A percentile compares a stretch with the other conserved stretches of the same genome.
Conservation (phyloP, 805 yeast species). For the Barnettozyma pratensis region DNA sequence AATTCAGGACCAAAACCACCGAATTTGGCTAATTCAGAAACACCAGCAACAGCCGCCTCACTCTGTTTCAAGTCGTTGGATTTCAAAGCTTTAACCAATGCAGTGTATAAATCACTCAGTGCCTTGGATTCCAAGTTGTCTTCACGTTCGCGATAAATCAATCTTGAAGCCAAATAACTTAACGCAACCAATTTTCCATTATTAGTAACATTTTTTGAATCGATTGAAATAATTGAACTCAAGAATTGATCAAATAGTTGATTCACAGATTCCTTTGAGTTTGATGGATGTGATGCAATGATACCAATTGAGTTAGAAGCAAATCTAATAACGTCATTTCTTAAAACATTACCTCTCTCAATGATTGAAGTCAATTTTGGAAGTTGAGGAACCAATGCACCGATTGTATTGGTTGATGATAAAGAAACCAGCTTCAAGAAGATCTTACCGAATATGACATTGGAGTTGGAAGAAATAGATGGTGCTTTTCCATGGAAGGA, state of each 20-base stretch:
- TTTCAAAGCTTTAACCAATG: conserved; percentile 4
- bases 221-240: conserved; percentile 5
- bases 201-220: conserved; percentile 7
- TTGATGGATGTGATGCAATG: conserved; percentile 38
- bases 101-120: not conserved
- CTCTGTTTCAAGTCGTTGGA: conserved; percentile 9
- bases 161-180: conserved; percentile 44
- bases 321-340: conserved; percentile 26
- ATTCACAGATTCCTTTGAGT: conserved; percentile 11
- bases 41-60: conserved; percentile 21
- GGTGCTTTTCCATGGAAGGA: conserved; percentile 11
- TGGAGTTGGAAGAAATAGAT: conserved; percentile 20
- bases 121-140: not conserved
- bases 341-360: conserved; percentile 13
- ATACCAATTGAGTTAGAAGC: conserved; percentile 45
- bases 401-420: conserved; percentile 13
- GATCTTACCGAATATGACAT: conserved; percentile 31
- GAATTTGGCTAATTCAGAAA: conserved; percentile 34
- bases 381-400: conserved; percentile 11
- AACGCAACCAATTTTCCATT: conserved; percentile 27
- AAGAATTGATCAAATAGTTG: conserved; percentile 8
- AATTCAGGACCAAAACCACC: conserved; percentile 29
- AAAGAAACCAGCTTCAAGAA: conserved; percentile 24
- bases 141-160: conserved; percentile 21
- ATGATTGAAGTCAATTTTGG: conserved; percentile 24